Base-by-base conservation (phyloP, 2,329 filamentous ascomycete genomes). In the Paraphoma chrysanthemicola region DNA sequence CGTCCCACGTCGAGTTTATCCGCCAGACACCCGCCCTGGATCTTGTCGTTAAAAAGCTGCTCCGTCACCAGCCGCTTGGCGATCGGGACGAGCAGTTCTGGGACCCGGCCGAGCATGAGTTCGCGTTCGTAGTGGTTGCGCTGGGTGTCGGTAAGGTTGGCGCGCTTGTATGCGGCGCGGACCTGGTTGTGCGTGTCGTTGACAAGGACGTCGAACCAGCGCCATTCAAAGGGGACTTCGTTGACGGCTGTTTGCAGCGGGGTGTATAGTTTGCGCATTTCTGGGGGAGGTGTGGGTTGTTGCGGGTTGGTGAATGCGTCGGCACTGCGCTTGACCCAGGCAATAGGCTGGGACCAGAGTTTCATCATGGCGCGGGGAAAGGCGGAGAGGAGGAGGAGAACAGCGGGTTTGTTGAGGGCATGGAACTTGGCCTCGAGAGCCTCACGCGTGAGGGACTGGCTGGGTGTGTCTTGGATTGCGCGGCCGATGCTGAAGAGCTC, bases 181-280 rank as follows among this genome's bases (percentile, higher is more conserved):
- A 94, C 87, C 56, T 89, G 83, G 52, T 85, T 86, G 60, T 88
- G 85, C n/a, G 92, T 82, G 36, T 90, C 85, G 14, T 79, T 74
- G 47, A 84, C 70, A 31, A 84, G 77, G 10, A 76, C 71, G 49
- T 83, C 81, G 63, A 85, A 82, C 45, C 72, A 72, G 16, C 72
- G 73, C 52, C 79, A 73, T 51, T 81, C 78, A 53, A 83, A 79
- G 1, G 83, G 79, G 41, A 68, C 51, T 18, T 74, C 70, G n/a
- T 55, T 54, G n/a, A 77, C 59, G 8, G 71, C 70, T 7, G 63
- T 48, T 14, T 72, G 59, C 16, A 77, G 61, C 2, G 80, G 74
- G 58, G 79, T 54, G 78, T 81, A 76, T 30, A 72, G 60, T 77
- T 28, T 81, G 83, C 78, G 58, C 76, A 81, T 39, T 68, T 73